Evolutionary conservation across 768 basidiomycete species (phyloP), one percentile per base, ranked within the genome.

Genomic region (Stropharia rugosoannulata): DNA sequence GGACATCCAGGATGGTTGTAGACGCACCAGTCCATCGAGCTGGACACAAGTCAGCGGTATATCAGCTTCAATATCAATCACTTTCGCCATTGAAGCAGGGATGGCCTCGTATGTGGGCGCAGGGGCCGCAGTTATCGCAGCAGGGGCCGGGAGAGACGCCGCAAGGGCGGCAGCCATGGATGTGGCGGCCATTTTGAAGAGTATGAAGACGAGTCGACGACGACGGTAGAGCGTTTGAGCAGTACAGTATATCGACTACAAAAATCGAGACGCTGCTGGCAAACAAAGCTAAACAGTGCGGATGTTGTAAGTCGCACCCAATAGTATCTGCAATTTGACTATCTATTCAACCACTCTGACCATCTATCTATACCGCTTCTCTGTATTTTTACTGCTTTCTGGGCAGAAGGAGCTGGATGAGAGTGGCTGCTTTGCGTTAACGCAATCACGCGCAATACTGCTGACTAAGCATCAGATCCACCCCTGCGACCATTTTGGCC

Each of bases 81-180:
- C 87, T 69, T 91, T 94, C 43, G 93, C 84, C 90, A 96, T 93
- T 59, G 93, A 90, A 4, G 93, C 83, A 15, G 95, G 95, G 58
- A 97, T 92, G 42, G 87, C 87, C 72, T 95, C 93, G 73, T 91
- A 87, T 25, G 80, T 83, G 15, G 88, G 85, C 9, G 83, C 81
- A 56, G 79, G 79, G 13, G 88, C 84, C 12, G 78, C 75, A 8
- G 85, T 81, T 9, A 83, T 78, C 22, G 86, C 71, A 46, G 82
- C 74, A 10, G 86, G 84, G 60, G 84, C 79, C 45, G 91, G 89
- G 27, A 90, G 75, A 22, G 89, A 86, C 29, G 95, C 94, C 64
- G 94, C 93, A 25, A 96, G 80, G 44, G 93, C 86, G 68, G 93
- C 93, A 48, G 95, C 95, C 92, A 97, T 95, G 41, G 95, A 95